A percentile compares a stretch with the other conserved stretches of the same genome.
These are phyloP conservation scores for Discostella stelligeroides DNA, from an alignment of 108 stramenopile genomes.

Conservation along the genomic window DNA sequence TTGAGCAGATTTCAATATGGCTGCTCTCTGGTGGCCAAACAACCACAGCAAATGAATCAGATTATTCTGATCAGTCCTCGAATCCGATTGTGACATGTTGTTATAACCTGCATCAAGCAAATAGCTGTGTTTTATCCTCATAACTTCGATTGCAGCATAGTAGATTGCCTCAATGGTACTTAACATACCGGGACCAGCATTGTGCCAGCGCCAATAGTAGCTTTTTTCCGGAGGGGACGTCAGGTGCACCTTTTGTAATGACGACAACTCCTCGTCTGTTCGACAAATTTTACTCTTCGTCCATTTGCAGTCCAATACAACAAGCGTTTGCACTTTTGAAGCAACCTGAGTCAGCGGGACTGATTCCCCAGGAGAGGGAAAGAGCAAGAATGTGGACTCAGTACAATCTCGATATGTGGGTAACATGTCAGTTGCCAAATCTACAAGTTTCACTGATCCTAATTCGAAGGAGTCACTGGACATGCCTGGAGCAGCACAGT, in stretches of 20 bases:
- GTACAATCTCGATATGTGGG: conserved; percentile 23
- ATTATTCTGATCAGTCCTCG: conserved; percentile 34
- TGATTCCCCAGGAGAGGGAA: conserved; percentile 61
- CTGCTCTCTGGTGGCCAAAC: conserved; percentile 68
- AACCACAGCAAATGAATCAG: conserved; percentile 73
- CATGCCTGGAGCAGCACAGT: not conserved
- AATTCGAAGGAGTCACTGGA: not conserved
- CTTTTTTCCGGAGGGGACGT: conserved; percentile 57
- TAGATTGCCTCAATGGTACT: conserved; percentile 83
- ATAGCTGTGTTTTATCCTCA: conserved; percentile 23
- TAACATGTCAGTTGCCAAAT: conserved; percentile 28
- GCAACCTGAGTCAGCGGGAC: conserved; percentile 63
- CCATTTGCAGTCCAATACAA: conserved; percentile 82
- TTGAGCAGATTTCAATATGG: conserved; percentile 37
- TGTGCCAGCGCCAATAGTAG: conserved; percentile 86
- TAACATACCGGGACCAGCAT: conserved; percentile 69
- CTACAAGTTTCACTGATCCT: conserved; percentile 30
- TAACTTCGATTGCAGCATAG: conserved; percentile 62
- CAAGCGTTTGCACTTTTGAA: conserved; percentile 48
- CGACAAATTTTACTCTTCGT: conserved; percentile 30
- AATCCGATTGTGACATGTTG: conserved; percentile 11
- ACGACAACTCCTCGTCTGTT: conserved; percentile 34
- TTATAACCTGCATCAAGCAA: conserved; percentile 2
- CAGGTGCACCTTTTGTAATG: conserved; percentile 69
- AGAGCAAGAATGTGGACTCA: conserved; percentile 56